These are phyloP conservation scores for Brassica cretica DNA, from an alignment of 345 rosid species.

Conservation along the genomic window DNA sequence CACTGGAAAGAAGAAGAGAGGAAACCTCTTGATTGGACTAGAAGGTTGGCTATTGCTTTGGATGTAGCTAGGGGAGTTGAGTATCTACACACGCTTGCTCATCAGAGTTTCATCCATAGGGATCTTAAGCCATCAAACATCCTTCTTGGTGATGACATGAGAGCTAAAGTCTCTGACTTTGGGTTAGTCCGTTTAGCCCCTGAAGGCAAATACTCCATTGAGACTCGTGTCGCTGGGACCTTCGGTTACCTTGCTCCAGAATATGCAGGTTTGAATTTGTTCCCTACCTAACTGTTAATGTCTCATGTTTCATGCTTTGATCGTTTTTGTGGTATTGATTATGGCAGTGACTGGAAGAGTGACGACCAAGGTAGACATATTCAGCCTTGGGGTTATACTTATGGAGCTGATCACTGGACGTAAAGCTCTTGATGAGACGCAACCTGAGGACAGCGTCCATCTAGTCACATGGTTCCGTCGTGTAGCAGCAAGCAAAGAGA, in stretches of 20 bases:
- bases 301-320: background rate
- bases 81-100: background rate
- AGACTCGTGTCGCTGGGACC: background rate
- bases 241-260: background rate
- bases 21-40: slow-evolving; percentile 59
- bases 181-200: slow-evolving; percentile 27
- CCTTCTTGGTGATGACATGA: background rate
- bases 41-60: slow-evolving; percentile 39
- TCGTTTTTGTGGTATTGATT: background rate
- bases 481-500: slow-evolving; percentile 57
- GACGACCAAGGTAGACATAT: slow-evolving; percentile 85
- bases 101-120: background rate
- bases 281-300: too few species aligned
- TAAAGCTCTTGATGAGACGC: slow-evolving; percentile 68
- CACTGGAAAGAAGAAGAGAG: slow-evolving; percentile 49
- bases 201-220: background rate
- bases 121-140: background rate
- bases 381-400: slow-evolving; percentile 83
- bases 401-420: slow-evolving; percentile 86
- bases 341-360: slow-evolving; percentile 88
- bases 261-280: slow-evolving; percentile 35
- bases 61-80: background rate
- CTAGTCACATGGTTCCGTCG: slow-evolving; percentile 83
- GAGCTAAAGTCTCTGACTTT: background rate
- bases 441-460: slow-evolving; percentile 72